Percentiles rank a stretch among this genome's conserved stretches.
Evolutionary conservation across 179 eudicot species (phyloP).

Genomic region (Gypsophila paniculata): DNA sequence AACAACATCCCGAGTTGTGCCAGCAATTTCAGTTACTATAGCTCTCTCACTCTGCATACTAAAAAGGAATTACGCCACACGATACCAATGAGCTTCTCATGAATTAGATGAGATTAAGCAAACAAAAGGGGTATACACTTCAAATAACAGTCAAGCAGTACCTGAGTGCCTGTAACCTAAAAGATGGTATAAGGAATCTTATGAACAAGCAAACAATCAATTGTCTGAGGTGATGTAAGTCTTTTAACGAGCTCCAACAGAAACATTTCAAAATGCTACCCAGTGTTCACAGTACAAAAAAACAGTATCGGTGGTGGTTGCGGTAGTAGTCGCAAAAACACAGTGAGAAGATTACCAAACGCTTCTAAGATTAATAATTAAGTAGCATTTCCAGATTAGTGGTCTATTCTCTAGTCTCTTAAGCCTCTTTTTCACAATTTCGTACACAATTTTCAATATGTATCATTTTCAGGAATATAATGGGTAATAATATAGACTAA

Average conservation of each 20-base stretch:
- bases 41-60: slow-evolving; percentile 99
- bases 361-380: background rate
- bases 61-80: slow-evolving; percentile 34
- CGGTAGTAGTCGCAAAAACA: background rate
- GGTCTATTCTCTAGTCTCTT: too few relatives aligned
- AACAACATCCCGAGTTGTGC: slow-evolving; percentile 89
- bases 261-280: too few relatives aligned
- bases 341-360: background rate
- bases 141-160: background rate
- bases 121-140: background rate
- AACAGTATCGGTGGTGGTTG: background rate
- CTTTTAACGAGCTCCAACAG: too few relatives aligned
- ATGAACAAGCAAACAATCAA: background rate
- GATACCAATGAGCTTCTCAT: slow-evolving; percentile 32
- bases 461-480: too few relatives aligned
- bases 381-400: background rate
- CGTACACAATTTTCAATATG: background rate
- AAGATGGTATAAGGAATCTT: background rate
- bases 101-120: slow-evolving; percentile 15
- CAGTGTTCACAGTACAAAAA: background rate
- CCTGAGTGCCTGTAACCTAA: background rate
- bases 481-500: background rate
- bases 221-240: background rate
- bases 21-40: slow-evolving; percentile 94
- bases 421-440: background rate